These are phyloP conservation scores for Agaricales sp. DNA, from an alignment of 1,284 basidiomycete species.

Conservation along the genomic window DNA sequence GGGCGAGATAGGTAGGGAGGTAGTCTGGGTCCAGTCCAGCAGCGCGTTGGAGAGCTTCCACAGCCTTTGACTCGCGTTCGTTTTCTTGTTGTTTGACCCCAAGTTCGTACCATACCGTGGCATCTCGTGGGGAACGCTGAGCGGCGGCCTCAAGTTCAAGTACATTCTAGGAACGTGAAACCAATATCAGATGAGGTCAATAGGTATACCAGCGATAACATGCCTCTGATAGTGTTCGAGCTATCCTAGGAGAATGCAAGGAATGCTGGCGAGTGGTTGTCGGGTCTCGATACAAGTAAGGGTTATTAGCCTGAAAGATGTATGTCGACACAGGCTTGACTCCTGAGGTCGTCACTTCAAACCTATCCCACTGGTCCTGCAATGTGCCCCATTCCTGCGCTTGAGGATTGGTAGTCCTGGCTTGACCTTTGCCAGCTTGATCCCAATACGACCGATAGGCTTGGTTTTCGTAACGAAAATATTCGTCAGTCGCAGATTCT, in stretches of 20 bases:
- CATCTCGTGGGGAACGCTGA: constrained; percentile 66
- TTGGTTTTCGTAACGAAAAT: constrained; percentile 63
- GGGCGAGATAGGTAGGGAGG: constrained; percentile 81
- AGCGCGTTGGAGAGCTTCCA: constrained; percentile 78
- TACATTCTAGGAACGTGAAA: constrained; percentile 44
- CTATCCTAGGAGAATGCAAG: constrained; percentile 31
- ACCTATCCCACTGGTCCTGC: constrained; percentile 79
- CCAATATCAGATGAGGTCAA: constrained; percentile 8
- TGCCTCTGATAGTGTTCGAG: constrained; percentile 49
- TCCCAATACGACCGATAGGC: constrained; percentile 54
- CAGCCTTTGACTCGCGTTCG: constrained; percentile 88
- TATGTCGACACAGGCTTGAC: constrained; percentile 54
- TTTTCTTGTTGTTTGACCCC: constrained; percentile 99
- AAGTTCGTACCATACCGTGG: constrained; percentile 81
- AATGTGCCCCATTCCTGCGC: constrained; percentile 34
- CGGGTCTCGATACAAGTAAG: constrained; percentile 57
- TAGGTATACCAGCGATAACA: constrained; percentile 14
- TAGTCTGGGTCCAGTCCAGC: constrained; percentile 73
- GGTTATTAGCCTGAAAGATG: constrained; percentile 76
- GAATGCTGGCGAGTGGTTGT: constrained; percentile 45
- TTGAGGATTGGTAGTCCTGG: neutral
- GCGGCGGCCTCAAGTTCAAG: constrained; percentile 88
- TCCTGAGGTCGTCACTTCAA: constrained; percentile 59
- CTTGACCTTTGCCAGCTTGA: constrained; percentile 5
- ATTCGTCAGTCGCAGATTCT: constrained; percentile 46